A percentile compares a stretch with the other conserved stretches of the same genome.
phyloP scores from a whole-genome alignment of 2,329 filamentous ascomycete genomes.

The Pleochaeta shiraiana region DNA sequence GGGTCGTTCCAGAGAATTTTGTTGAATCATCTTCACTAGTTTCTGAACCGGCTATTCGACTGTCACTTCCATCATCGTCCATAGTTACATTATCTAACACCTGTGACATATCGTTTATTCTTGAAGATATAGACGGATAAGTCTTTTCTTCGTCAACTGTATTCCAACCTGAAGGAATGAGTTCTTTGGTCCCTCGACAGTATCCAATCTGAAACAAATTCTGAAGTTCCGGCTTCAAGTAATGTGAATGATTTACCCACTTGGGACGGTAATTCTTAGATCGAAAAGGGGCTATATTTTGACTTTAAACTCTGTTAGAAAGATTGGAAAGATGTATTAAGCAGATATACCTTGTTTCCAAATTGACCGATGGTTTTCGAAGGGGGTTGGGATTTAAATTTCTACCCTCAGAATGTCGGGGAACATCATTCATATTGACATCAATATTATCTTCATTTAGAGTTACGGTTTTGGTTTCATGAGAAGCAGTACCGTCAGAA shows the following conservation, averaged over 20 bases:
- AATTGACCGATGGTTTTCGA: neutral
- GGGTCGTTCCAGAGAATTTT: conserved; percentile 20
- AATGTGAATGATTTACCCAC: conserved; percentile 30
- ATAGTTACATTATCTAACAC: conserved; percentile 6
- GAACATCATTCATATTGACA: conserved; percentile 47
- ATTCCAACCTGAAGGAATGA: conserved; percentile 50
- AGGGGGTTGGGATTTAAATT: neutral
- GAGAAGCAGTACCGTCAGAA: conserved; percentile 37
- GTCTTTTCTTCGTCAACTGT: conserved; percentile 33
- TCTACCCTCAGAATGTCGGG: neutral
- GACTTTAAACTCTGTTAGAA: neutral
- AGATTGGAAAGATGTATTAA: neutral
- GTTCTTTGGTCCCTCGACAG: conserved; percentile 29
- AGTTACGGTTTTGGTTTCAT: conserved; percentile 56
- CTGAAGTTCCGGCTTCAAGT: conserved; percentile 40
- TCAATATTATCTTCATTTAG: conserved; percentile 58
- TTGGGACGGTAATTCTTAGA: conserved; percentile 22
- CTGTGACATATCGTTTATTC: conserved; percentile 19
- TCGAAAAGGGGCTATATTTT: neutral
- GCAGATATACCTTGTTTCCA: neutral
- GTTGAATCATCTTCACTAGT: conserved; percentile 27
- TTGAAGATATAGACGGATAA: conserved; percentile 28
- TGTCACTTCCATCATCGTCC: conserved; percentile 10
- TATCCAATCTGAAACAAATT: conserved; percentile 61
- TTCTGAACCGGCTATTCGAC: conserved; percentile 24